Evolutionary conservation across 257 asterid species (phyloP).

Genomic region (Cinchona pubescens): DNA sequence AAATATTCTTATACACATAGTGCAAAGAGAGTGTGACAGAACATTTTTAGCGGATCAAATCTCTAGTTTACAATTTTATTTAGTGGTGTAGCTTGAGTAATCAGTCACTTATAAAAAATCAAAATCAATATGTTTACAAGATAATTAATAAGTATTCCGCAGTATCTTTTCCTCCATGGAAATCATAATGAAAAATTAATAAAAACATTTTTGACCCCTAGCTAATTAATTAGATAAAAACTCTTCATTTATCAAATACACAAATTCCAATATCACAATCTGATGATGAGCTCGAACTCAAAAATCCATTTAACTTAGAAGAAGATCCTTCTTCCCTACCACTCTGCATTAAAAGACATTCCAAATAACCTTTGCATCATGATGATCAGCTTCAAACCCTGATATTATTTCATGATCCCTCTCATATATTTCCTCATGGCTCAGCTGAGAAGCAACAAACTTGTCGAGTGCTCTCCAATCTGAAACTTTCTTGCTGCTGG

Average conservation of each 20-base stretch:
- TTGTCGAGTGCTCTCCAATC: conserved; percentile 77
- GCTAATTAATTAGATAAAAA: neutral
- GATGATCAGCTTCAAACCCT: conserved; percentile 24
- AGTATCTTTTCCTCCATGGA: conserved; percentile 7
- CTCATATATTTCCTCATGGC: conserved; percentile 40
- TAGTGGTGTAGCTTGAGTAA: neutral
- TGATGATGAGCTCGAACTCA: conserved; percentile 39
- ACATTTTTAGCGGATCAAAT: too few relatives aligned
- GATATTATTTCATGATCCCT: conserved; percentile 14
- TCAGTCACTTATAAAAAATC: conserved; percentile 12
- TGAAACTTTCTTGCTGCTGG: conserved; percentile 32
- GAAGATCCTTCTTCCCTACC: conserved; percentile 39
- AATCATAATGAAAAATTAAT: neutral
- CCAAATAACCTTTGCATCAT: too few relatives aligned
- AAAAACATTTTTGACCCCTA: neutral
- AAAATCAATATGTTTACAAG: conserved; percentile 21
- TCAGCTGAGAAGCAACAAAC: conserved; percentile 71
- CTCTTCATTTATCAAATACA: conserved; percentile 44
- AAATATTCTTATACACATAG: too few relatives aligned
- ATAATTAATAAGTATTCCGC: conserved; percentile 4
- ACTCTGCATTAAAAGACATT: conserved; percentile 40
- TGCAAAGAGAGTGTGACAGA: too few relatives aligned
- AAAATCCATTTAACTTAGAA: conserved; percentile 35
- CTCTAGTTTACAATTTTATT: neutral
- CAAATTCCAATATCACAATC: conserved; percentile 59